These are phyloP conservation scores for Pulveroboletus sp. DNA, from an alignment of 768 basidiomycete species.

Conservation along the genomic window DNA sequence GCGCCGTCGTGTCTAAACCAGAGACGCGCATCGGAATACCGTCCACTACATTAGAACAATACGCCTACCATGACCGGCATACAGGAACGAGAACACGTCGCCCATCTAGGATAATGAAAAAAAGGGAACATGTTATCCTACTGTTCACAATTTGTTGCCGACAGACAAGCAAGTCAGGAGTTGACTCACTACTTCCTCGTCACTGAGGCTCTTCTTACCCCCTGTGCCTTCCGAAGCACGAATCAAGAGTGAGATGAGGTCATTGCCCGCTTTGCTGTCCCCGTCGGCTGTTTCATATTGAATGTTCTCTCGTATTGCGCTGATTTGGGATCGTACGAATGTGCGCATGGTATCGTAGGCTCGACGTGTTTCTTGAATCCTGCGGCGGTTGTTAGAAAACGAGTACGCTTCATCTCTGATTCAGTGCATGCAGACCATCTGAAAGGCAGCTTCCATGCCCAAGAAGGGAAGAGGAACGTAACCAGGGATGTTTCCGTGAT, in stretches of 20 bases:
- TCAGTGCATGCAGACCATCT: slow-evolving; percentile 2
- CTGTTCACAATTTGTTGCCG: not conserved
- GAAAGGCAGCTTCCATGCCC: slow-evolving; percentile 21
- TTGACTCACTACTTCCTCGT: slow-evolving; percentile 16
- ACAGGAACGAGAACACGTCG: slow-evolving; percentile 46
- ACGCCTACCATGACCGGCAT: slow-evolving; percentile 51
- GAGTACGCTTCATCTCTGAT: not conserved
- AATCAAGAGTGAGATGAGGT: slow-evolving; percentile 16
- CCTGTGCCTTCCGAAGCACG: slow-evolving; percentile 13
- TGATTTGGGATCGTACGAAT: slow-evolving; percentile 17
- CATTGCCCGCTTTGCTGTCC: not conserved
- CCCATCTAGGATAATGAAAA: slow-evolving; percentile 36
- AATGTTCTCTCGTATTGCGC: slow-evolving; percentile 2
- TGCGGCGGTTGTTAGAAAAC: slow-evolving; percentile 1
- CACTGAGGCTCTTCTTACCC: slow-evolving; percentile 10
- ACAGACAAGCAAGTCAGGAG: no score
- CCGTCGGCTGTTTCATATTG: not conserved
- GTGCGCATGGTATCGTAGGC: slow-evolving; percentile 17
- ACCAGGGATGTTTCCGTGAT: slow-evolving; percentile 5
- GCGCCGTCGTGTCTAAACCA: slow-evolving; percentile 28
- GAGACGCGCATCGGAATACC: not conserved
- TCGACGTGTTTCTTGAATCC: slow-evolving; percentile 14
- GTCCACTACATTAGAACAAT: not conserved
- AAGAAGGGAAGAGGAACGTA: slow-evolving; percentile 4
- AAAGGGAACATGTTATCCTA: not conserved